Conservation (phyloP, 78 protist genomes). For the Dictyostelium purpureum region DNA sequence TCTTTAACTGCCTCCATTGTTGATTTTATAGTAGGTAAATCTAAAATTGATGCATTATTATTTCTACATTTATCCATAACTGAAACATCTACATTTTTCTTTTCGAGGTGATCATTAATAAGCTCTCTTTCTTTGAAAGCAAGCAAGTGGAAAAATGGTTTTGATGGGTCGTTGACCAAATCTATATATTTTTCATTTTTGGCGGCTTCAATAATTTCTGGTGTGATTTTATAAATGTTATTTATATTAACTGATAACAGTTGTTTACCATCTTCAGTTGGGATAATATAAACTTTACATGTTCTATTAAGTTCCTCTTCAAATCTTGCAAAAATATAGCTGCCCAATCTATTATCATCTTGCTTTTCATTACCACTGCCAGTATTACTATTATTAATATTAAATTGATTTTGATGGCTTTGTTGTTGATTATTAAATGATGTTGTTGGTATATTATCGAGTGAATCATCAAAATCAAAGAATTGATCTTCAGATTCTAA, state of each 20-base stretch:
- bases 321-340: slow-evolving; percentile 62
- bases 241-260: neutral
- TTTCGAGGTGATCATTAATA: slow-evolving; percentile 19
- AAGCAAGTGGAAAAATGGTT: slow-evolving; percentile 31
- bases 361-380: neutral
- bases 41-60: neutral
- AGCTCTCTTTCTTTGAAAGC: slow-evolving; percentile 19
- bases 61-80: slow-evolving; percentile 30
- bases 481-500: neutral
- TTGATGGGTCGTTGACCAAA: slow-evolving; percentile 46
- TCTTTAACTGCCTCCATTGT: neutral
- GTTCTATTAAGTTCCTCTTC: slow-evolving; percentile 66
- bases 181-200: slow-evolving; percentile 22
- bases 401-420: too few species aligned
- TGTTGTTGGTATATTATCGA: too few species aligned
- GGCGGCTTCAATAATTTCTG: slow-evolving; percentile 33
- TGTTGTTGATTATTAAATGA: too few species aligned
- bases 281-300: slow-evolving; percentile 47
- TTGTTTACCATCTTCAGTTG: slow-evolving; percentile 47
- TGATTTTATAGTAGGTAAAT: slow-evolving; percentile 16
- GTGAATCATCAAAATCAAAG: neutral
- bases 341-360: neutral
- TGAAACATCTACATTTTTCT: neutral
- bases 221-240: slow-evolving; percentile 53
- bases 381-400: neutral